Percentiles rank a stretch among this genome's conserved stretches.
phyloP scores from a whole-genome alignment of 495 filamentous ascomycete species.

The Echria macrotheca region DNA sequence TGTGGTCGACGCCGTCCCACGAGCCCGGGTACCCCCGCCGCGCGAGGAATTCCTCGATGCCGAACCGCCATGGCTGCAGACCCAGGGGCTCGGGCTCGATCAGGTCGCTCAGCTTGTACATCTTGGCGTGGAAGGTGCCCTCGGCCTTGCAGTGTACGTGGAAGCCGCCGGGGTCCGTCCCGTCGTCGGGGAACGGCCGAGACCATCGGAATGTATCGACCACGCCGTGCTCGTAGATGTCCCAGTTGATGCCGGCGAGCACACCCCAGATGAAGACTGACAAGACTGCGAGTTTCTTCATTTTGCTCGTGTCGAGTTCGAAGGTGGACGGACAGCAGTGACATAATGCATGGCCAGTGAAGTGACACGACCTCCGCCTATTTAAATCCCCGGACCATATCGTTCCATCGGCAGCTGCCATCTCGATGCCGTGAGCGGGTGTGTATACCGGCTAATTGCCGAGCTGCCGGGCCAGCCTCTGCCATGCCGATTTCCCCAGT shows the following conservation, averaged over 20 bases:
- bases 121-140: constrained; percentile 22
- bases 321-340: no score
- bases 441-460: no score
- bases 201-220: constrained; percentile 29
- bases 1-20: constrained; percentile 33
- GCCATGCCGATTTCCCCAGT: no score
- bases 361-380: no score
- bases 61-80: constrained; percentile 23
- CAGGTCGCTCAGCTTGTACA: constrained; percentile 29
- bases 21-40: constrained; percentile 21
- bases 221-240: constrained; percentile 26
- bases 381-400: no score
- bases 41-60: constrained; percentile 21
- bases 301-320: no score
- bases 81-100: constrained; percentile 14
- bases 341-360: no score
- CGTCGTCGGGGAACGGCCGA: constrained; percentile 29
- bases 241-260: constrained; percentile 26
- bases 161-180: constrained; percentile 24
- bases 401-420: no score
- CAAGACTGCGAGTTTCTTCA: background rate
- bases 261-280: background rate
- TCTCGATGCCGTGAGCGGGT: no score
- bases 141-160: constrained; percentile 24
- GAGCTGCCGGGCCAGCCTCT: no score